Evolutionary conservation across 2,329 filamentous ascomycete species (phyloP), one percentile per base, ranked within the genome.

Genomic region (Capronia coronata): DNA sequence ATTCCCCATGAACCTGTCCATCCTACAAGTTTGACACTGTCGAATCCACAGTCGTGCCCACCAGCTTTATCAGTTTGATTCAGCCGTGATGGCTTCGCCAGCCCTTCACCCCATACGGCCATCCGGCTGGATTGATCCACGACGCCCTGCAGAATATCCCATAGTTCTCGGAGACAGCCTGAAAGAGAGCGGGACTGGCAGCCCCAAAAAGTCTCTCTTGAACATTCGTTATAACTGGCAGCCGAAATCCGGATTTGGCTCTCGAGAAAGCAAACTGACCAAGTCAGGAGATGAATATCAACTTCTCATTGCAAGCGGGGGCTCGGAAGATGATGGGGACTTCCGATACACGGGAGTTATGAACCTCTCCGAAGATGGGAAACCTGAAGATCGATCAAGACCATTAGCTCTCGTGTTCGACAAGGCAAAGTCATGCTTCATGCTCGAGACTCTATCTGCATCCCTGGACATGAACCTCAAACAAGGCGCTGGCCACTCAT

Each of bases 401-500:
- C 63, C 49, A 45, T 58, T 72, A 41, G 71, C 76, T 8, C 76
- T 94, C 44, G 78, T 91, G 50, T 93, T 91, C 63, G 86, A 94
- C 66, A 75, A 83, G 7, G 72, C 75, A 14, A 81, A 80, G 45
- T 81, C 91, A 62, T 83, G 78, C 48, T 93, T 93, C 58, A 81
- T 93, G 22, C 76, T 96, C 47, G 88, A 96, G 70, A 82, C 81
- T 44, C 73, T 96, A 47, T 80, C 87, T 63, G 84, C 83, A n/a
- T 82, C 83, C 32, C 85, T 94, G 68, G 83, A 87, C 62, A 90
- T 95, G 83, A 96, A 95, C 66, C 70, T 95, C 46, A 81, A 79
- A 45, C 80, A 77, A 48, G 81, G 81, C 11, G 86, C 84, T 2
- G 43, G 45, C n/a, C 43, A 51, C 23, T 41, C 52, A 7, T 39